Evolutionary conservation across 257 asterid species (phyloP).

Genomic region (Solanum rostratum): DNA sequence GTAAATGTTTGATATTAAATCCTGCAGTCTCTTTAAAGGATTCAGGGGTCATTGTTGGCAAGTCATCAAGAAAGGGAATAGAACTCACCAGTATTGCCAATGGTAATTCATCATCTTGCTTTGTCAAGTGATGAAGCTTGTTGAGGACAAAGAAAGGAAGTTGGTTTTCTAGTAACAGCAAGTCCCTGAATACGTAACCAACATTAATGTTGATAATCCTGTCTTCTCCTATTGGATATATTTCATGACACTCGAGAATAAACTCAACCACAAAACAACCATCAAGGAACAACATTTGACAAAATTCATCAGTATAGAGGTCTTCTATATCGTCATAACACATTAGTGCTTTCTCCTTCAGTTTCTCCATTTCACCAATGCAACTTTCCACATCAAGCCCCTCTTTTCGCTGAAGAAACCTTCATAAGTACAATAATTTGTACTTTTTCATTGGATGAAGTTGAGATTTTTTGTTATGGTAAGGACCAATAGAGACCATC

Average conservation of each 20-base stretch:
- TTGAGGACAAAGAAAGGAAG: not conserved
- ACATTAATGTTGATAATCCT: too few relatives aligned
- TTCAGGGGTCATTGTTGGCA: too few relatives aligned
- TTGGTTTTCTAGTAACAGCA: conserved; percentile 3
- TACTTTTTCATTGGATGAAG: not conserved
- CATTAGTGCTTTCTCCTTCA: not conserved
- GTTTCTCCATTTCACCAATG: not conserved
- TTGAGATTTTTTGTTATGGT: not conserved
- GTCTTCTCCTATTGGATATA: not conserved
- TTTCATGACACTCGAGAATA: not conserved
- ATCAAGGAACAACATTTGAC: conserved; percentile 1
- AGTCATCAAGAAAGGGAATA: fast-evolving
- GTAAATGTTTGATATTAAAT: not conserved
- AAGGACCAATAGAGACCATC: conserved; percentile 11
- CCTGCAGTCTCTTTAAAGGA: not conserved
- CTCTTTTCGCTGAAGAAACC: not conserved
- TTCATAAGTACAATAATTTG: not conserved
- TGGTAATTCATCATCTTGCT: not conserved
- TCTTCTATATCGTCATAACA: not conserved
- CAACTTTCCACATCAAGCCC: not conserved
- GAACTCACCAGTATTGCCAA: not conserved
- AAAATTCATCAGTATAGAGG: not conserved
- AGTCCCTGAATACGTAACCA: not conserved
- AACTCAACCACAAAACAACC: conserved; percentile 12
- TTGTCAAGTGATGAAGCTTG: not conserved